These are phyloP conservation scores for Ilyonectria destructans DNA, from an alignment of 2,329 filamentous ascomycete genomes.

Conservation along the genomic window DNA sequence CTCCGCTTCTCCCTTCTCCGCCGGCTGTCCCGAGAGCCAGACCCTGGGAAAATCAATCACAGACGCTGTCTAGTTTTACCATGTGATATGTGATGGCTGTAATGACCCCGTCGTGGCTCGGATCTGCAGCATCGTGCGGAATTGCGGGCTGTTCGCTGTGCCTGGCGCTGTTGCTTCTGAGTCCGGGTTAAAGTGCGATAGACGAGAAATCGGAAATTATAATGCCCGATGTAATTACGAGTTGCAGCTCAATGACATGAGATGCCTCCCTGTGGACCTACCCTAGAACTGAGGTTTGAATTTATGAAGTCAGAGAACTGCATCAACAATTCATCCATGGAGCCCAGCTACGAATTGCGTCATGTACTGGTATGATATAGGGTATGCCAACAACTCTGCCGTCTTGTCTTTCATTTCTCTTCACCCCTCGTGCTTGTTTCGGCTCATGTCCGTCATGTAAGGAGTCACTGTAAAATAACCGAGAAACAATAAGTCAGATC, in stretches of 20 bases:
- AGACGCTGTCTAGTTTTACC: no score
- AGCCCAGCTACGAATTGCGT: background rate
- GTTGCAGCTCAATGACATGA: background rate
- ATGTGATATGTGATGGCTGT: no score
- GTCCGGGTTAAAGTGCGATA: background rate
- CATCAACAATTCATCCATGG: no score
- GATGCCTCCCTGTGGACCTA: background rate
- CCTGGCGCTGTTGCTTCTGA: background rate
- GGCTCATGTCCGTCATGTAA: background rate
- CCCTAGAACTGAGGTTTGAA: background rate
- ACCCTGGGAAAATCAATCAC: background rate
- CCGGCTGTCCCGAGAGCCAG: background rate
- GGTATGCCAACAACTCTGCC: no score
- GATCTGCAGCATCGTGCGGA: background rate
- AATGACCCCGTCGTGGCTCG: background rate
- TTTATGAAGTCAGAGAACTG: background rate
- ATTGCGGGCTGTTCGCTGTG: background rate
- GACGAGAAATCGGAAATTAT: slow-evolving; percentile 8
- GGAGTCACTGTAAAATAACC: background rate
- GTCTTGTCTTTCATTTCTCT: background rate
- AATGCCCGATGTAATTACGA: background rate
- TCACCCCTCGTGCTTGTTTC: background rate
- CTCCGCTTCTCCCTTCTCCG: background rate
- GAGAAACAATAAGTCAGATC: background rate
- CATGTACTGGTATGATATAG: background rate